Evolutionary conservation across 441 rosid species (phyloP), one percentile per base, ranked within the genome.

Genomic region (Eutrema salsugineum): DNA sequence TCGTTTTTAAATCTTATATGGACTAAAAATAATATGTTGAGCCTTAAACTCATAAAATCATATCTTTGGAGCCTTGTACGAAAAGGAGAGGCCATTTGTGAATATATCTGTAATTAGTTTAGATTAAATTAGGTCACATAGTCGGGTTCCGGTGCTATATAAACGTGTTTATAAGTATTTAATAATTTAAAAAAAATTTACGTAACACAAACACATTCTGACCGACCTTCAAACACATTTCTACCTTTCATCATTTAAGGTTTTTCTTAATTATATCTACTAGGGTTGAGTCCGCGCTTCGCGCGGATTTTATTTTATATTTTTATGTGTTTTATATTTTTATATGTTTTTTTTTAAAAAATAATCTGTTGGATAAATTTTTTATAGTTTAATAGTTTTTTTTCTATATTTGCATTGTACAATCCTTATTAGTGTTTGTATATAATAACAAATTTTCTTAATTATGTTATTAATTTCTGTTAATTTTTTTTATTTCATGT

Each of bases 191-290:
- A n/a, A n/a, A n/a, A n/a, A n/a, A n/a, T n/a, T n/a, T 58, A 40
- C 3, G 36, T 40, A 28, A 48, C 40, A 40, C 20, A 66, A 73
- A 24, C 72, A 50, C 50, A 58, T 33, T 50, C n/a, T n/a, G n/a
- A n/a, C n/a, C n/a, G n/a, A n/a, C n/a, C n/a, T n/a, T n/a, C 20
- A 66, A 73, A 24, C 72, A 50, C 50, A 58, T 33, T 50, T 66
- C 8, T 8, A 40, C 12, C 7, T 42, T 58, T 66, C 63, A 74
- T 12, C 42, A 68, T 47, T 12, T 61, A 14, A 24, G 39, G 0
- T 3, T 59, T 9, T 66, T 5, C 14, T 35, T 35, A 9, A 2
- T 9, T 9, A 35, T 35, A 35, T 28, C 6, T 0, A 28, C n/a
- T n/a, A n/a, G n/a, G n/a, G n/a, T n/a, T n/a, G n/a, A n/a, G n/a